Percentiles rank a stretch among this genome's conserved stretches.
These are phyloP conservation scores for Bjerkandera adusta DNA, from an alignment of 1,284 basidiomycete genomes.

Conservation along the genomic window DNA sequence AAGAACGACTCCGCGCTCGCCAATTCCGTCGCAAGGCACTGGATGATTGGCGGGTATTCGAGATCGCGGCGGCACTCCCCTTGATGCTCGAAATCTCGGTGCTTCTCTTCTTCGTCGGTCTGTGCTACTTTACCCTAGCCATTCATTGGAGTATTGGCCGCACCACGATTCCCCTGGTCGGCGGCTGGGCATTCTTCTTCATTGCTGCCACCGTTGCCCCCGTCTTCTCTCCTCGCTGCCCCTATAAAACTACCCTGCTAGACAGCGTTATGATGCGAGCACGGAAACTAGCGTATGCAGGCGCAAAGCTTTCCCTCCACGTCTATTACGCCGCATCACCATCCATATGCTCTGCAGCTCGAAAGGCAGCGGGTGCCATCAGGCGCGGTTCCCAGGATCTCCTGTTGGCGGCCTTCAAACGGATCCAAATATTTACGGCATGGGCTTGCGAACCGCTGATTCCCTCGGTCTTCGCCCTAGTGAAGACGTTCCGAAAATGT, in stretches of 20 bases:
- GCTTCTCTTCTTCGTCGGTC: constrained; percentile 9
- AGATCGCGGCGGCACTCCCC: constrained; percentile 9
- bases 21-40: constrained; percentile 6
- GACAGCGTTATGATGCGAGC: too few species aligned
- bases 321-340: too few species aligned
- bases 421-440: too few species aligned
- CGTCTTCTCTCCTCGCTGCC: constrained; percentile 5
- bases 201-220: constrained; percentile 2
- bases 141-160: background rate
- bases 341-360: too few species aligned
- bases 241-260: constrained; percentile 7
- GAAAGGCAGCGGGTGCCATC: too few species aligned
- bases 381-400: too few species aligned
- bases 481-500: too few species aligned
- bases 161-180: constrained; percentile 2
- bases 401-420: too few species aligned
- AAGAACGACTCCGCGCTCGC: constrained; percentile 8
- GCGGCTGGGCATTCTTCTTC: constrained; percentile 8
- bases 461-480: too few species aligned
- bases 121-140: constrained; percentile 9
- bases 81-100: constrained; percentile 9
- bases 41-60: constrained; percentile 11
- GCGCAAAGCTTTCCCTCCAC: too few species aligned
- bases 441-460: too few species aligned
- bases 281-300: too few species aligned